These are phyloP conservation scores for Zasmidium citrigriseum DNA, from an alignment of 2,329 filamentous ascomycete genomes.

Conservation along the genomic window DNA sequence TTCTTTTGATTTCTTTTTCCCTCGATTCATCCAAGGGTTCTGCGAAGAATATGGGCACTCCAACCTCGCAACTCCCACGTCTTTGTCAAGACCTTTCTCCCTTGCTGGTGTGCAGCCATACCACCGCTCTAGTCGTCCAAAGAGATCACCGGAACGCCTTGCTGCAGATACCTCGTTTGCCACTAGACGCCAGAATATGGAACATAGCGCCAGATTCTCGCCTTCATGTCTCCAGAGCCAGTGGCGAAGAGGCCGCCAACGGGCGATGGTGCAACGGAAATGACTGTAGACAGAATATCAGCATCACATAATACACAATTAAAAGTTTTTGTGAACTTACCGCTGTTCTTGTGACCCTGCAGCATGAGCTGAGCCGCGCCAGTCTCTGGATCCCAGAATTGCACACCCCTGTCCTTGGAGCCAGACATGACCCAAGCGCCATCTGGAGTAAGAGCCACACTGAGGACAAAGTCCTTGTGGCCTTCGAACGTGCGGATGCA, in stretches of 20 bases:
- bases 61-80: too few species aligned
- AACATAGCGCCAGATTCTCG: slow-evolving; percentile 88
- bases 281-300: slow-evolving; percentile 59
- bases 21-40: too few species aligned
- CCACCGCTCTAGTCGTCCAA: too few species aligned
- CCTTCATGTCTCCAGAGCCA: slow-evolving; percentile 95
- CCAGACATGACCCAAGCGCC: slow-evolving; percentile 95
- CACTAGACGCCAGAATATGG: slow-evolving; percentile 21
- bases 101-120: too few species aligned
- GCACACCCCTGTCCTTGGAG: slow-evolving; percentile 94
- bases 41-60: too few species aligned
- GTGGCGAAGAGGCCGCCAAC: slow-evolving; percentile 88
- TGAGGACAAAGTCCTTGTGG: slow-evolving; percentile 97
- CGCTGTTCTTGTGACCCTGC: slow-evolving; percentile 96
- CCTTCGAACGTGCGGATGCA: slow-evolving; percentile 97
- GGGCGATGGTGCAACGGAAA: slow-evolving; percentile 93
- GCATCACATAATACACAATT: neutral
- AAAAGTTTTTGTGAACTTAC: slow-evolving; percentile 44
- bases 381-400: slow-evolving; percentile 97
- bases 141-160: neutral
- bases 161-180: neutral
- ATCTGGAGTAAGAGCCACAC: slow-evolving; percentile 91
- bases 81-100: too few species aligned
- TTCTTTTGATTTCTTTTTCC: too few species aligned
- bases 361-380: slow-evolving; percentile 97